Evolutionary conservation across 371 early-diverging fungal genomes (phyloP).

Genomic region (Conidiobolus incongruus): DNA sequence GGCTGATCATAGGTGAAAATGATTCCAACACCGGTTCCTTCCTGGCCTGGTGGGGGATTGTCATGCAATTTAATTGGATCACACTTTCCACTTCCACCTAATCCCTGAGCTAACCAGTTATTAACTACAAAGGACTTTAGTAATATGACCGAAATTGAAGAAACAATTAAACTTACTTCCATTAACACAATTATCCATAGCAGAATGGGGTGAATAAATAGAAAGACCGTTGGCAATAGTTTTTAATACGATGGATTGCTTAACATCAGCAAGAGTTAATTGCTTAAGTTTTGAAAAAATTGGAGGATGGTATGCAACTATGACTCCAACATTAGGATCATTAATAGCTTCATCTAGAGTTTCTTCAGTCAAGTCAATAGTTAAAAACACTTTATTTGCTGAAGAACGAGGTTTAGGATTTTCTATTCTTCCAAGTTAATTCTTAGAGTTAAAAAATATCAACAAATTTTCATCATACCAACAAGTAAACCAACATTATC

Average conservation of each 20-base stretch:
- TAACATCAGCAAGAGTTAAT: conserved; percentile 41
- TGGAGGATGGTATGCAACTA: conserved; percentile 91
- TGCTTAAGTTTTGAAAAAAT: conserved; percentile 77
- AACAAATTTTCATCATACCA: conserved; percentile 16
- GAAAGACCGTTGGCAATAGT: conserved; percentile 73
- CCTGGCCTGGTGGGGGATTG: conserved; percentile 35
- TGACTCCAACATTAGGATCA: conserved; percentile 63
- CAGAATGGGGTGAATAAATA: conserved; percentile 93
- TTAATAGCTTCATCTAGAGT: conserved; percentile 77
- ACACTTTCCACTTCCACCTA: conserved; percentile 20
- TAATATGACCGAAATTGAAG: not conserved
- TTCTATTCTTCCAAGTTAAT: not conserved
- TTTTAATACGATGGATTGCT: conserved; percentile 58
- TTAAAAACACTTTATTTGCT: conserved; percentile 52
- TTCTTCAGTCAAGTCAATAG: conserved; percentile 78
- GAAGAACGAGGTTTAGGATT: conserved; percentile 2
- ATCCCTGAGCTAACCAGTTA: conserved; percentile 57
- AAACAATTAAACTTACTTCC: conserved; percentile 28
- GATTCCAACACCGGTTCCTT: conserved; percentile 48
- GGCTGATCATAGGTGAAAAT: conserved; percentile 36
- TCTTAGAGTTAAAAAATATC: not conserved
- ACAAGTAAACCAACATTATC: conserved; percentile 91
- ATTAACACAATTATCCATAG: conserved; percentile 61
- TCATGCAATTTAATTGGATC: conserved; percentile 23
- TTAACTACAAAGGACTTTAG: conserved; percentile 20